Evolutionary conservation across 192 early-diverging fungal genomes (phyloP), one percentile per base, ranked within the genome.

Genomic region (Glomus cerebriforme): DNA sequence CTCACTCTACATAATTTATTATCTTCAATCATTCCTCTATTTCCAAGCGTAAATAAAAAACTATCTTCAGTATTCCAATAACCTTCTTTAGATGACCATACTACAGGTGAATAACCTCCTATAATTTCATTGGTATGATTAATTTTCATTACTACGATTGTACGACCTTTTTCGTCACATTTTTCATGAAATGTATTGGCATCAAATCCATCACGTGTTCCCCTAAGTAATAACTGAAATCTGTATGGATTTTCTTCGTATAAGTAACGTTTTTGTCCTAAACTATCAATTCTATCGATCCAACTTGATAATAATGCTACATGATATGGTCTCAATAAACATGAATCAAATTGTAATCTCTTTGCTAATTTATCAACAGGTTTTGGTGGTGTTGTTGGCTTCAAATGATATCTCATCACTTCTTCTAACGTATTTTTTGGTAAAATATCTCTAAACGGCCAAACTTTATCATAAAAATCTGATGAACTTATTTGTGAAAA

Each of bases 21-120:
- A 45, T 75, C 74, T 32, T 75, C 74, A 35, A 75, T 35, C 59
- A 43, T 62, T 24, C 74, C 74, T 26, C 74, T 26, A n/a, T 59
- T n/a, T 26, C 74, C 74, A 13, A 75, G 60, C 3, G 59, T 62
- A 49, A 75, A 75, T 12, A 75, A 34, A n/a, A 75, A 75, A 63
- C 74, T 75, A 63, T 75, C 74, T 63, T 75, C 74, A 22, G 74
- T 75, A 60, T 75, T 75, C 34, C 74, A 75, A 31, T 75, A 75
- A 22, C 74, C 74, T 34, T 59, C 54, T n/a, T n/a, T 63, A 4
- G 74, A 19, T 10, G 17, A 62, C 74, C 74, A 75, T 37, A 43
- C 35, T 8, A 63, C 35, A 29, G 74, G 74, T 8, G 59, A 62
- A 75, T 75, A 75, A 27, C 74, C 74, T 26, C 74, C 74, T 34